Base-by-base conservation (phyloP, 1,284 basidiomycete genomes). In the Jaminaea rosea region DNA sequence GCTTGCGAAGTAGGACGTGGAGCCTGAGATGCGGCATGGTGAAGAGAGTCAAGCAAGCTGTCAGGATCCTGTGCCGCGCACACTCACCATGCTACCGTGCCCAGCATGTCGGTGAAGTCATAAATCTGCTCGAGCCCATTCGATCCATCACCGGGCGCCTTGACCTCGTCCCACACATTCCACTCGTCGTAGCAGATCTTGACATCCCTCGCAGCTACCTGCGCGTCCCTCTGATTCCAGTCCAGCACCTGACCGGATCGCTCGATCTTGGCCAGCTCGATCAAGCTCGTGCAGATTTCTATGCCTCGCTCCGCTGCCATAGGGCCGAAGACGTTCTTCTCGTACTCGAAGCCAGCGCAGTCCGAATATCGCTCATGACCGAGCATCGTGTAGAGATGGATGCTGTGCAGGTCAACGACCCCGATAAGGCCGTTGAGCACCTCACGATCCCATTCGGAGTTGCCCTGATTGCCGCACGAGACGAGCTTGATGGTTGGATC, bases 1-100 rank as follows among this genome's bases (percentile, higher is more conserved):
- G 79, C 52, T 84, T 82, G 17, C 82, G 76, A 15, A 84, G 78
- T 53, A 84, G 81, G 11, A 83, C 77, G 65, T 83, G 82, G 56
- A 84, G 71, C n/a, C n/a, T n/a, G n/a, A n/a, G n/a, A n/a, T n/a
- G n/a, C n/a, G n/a, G n/a, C n/a, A n/a, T n/a, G n/a, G n/a, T n/a
- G n/a, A n/a, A n/a, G n/a, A n/a, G n/a, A n/a, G n/a, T n/a, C n/a
- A n/a, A n/a, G n/a, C n/a, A n/a, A n/a, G n/a, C n/a, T n/a, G n/a
- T n/a, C n/a, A n/a, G n/a, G n/a, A n/a, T n/a, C n/a, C n/a, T n/a
- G n/a, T n/a, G n/a, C n/a, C n/a, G n/a, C n/a, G n/a, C n/a, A n/a
- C n/a, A n/a, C n/a, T n/a, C n/a, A n/a, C 82, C 82, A 84, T 1
- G 80, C 77, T 4, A 80, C 79, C 64, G 76, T 76, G 59, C 80